Conservation (phyloP, 192 early-diverging fungal genomes). For the Coemansia sp. region DNA sequence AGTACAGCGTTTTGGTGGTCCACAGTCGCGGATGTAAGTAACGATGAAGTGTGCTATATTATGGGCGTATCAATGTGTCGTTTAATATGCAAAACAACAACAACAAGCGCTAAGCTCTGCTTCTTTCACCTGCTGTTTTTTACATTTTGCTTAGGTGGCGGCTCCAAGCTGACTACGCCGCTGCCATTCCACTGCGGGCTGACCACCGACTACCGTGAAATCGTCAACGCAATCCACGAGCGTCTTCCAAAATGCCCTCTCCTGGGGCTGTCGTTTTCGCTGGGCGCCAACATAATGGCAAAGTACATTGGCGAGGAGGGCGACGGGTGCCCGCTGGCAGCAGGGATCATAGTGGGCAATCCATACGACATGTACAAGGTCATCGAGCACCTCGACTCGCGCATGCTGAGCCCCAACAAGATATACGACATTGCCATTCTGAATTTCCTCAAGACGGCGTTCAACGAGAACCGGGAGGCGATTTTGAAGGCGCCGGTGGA, state of each 20-base stretch:
- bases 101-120: neutral
- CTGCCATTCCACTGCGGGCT: slow-evolving; percentile 79
- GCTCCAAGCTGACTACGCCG: slow-evolving; percentile 67
- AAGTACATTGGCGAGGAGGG: slow-evolving; percentile 89
- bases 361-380: slow-evolving; percentile 79
- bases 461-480: slow-evolving; percentile 42
- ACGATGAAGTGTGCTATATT: neutral
- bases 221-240: slow-evolving; percentile 31
- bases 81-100: neutral
- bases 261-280: slow-evolving; percentile 82
- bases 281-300: slow-evolving; percentile 90
- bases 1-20: slow-evolving; percentile 77
- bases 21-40: slow-evolving; percentile 85
- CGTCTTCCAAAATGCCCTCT: slow-evolving; percentile 65
- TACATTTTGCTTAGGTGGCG: slow-evolving; percentile 55
- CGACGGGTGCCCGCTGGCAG: slow-evolving; percentile 68
- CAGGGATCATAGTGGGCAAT: slow-evolving; percentile 76
- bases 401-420: slow-evolving; percentile 56
- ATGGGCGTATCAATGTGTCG: neutral
- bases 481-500: slow-evolving; percentile 41
- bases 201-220: slow-evolving; percentile 70
- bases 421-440: slow-evolving; percentile 55
- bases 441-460: slow-evolving; percentile 53
- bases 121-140: neutral
- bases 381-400: slow-evolving; percentile 52